Evolutionary conservation across 2,329 filamentous ascomycete genomes (phyloP).

Genomic region (Apiospora pterosperma): DNA sequence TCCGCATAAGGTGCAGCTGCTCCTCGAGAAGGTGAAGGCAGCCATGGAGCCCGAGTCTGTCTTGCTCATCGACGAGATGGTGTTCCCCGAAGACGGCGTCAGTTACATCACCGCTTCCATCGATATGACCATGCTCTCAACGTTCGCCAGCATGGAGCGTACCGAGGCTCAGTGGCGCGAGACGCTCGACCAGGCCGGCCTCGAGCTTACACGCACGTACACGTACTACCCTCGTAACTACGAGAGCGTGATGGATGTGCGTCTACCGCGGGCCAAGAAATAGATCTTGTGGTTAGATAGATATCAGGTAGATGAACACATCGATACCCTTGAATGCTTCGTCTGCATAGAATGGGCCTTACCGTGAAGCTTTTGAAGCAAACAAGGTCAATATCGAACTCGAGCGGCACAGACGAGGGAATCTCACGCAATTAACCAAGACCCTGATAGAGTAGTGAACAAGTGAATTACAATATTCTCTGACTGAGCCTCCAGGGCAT

Average conservation of each 20-base stretch:
- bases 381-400: no score
- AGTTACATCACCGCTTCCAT: constrained; percentile 21
- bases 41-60: constrained; percentile 21
- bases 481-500: no score
- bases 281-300: no score
- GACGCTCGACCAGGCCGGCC: constrained; percentile 16
- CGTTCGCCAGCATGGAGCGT: constrained; percentile 31
- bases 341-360: no score
- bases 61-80: constrained; percentile 27
- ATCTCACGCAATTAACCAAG: no score
- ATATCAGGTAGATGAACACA: no score
- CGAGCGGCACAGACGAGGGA: no score
- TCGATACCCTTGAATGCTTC: no score
- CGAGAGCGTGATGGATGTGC: background rate
- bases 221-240: background rate
- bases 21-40: constrained; percentile 25
- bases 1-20: constrained; percentile 28
- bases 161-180: constrained; percentile 31
- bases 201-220: background rate
- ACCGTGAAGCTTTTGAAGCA: no score
- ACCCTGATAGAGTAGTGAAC: no score
- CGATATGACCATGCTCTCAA: constrained; percentile 35
- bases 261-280: no score
- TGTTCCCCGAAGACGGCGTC: constrained; percentile 26
- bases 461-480: no score